Percentiles rank a stretch among this genome's conserved stretches.
These are phyloP conservation scores for Meyerozyma carpophila DNA, from an alignment of 1,139 yeast species.

Conservation along the genomic window DNA sequence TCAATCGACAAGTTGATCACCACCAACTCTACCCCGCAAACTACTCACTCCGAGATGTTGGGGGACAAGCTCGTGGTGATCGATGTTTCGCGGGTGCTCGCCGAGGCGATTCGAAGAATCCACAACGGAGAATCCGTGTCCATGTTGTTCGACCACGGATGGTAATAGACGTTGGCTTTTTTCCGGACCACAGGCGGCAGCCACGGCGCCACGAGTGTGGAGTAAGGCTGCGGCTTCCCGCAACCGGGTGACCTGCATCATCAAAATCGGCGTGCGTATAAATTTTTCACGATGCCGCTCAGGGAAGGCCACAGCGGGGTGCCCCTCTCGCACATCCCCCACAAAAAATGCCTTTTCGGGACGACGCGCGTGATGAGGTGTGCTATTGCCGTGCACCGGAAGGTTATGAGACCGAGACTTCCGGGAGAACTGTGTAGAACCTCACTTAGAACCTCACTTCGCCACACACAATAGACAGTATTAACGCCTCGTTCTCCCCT, in stretches of 20 bases:
- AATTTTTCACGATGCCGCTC: not conserved
- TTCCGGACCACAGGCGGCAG: not conserved
- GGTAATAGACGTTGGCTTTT: constrained; percentile 26
- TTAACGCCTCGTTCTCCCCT: not conserved
- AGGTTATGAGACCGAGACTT: not conserved
- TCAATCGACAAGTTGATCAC: constrained; percentile 81
- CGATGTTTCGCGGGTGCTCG: constrained; percentile 83
- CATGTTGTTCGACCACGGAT: constrained; percentile 86
- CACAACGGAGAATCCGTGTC: constrained; percentile 97
- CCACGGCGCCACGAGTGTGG: not conserved
- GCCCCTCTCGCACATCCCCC: not conserved
- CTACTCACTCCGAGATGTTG: constrained; percentile 49
- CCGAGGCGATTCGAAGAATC: constrained; percentile 91
- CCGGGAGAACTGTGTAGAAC: not conserved
- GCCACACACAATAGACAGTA: too few relatives aligned
- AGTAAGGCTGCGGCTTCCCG: not conserved
- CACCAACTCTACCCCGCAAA: constrained; percentile 92
- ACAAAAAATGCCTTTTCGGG: constrained; percentile 1
- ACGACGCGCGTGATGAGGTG: not conserved
- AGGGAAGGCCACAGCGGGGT: not conserved
- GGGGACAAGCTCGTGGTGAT: constrained; percentile 68
- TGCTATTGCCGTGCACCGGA: constrained; percentile 1
- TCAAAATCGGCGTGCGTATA: not conserved
- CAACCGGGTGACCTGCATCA: not conserved
- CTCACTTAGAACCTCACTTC: not conserved